phyloP scores from a whole-genome alignment of 495 filamentous ascomycete species.

The Rusavskia elegans region DNA sequence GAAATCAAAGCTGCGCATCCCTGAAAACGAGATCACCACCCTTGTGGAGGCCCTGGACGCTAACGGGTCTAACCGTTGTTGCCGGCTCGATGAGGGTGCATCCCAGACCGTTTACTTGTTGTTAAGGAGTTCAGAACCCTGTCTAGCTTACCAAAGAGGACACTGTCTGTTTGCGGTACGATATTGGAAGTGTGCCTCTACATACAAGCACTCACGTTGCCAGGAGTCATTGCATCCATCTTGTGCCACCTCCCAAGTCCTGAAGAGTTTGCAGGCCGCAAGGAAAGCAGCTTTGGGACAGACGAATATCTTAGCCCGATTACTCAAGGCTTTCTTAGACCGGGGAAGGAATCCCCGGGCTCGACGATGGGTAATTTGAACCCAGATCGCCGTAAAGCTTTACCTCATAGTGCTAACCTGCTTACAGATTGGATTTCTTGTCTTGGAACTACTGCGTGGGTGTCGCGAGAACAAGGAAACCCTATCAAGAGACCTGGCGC shows the following conservation, averaged over 20 bases:
- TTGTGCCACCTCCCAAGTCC: neutral
- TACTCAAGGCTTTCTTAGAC: neutral
- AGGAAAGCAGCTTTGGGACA: conserved; percentile 4
- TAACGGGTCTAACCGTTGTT: neutral
- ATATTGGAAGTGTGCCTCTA: neutral
- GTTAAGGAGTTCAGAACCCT: neutral
- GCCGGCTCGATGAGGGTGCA: neutral
- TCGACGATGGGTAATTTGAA: conserved; percentile 7
- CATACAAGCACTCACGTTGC: neutral
- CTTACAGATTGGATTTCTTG: conserved; percentile 10
- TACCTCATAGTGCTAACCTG: neutral
- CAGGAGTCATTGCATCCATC: conserved; percentile 3
- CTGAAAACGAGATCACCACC: neutral
- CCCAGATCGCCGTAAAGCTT: neutral
- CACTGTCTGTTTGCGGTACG: conserved; percentile 10
- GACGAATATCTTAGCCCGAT: neutral
- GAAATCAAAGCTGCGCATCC: neutral
- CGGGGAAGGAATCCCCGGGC: neutral
- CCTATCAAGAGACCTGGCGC: neutral
- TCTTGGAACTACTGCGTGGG: conserved; percentile 5
- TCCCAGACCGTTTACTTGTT: neutral
- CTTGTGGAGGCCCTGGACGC: neutral
- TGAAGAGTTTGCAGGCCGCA: neutral
- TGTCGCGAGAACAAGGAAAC: conserved; percentile 3
- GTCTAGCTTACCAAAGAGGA: conserved; percentile 9